Conservation (phyloP, 164 flowering plant genomes). For the Litsea cubeba region DNA sequence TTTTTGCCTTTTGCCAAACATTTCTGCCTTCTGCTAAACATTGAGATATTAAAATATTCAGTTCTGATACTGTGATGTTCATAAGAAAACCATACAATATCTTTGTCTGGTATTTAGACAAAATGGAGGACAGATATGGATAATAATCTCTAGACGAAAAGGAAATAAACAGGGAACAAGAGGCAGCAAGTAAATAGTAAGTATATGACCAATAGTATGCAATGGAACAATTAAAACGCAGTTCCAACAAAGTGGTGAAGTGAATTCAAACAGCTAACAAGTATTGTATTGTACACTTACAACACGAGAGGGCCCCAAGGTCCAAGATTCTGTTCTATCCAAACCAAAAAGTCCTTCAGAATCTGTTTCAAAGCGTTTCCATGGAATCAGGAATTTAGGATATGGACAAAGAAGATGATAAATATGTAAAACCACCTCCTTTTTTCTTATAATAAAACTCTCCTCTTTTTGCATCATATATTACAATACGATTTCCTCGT, state of each 20-base stretch:
- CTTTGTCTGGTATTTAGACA: too few species aligned
- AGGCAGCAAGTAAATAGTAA: neutral
- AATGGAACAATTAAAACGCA: neutral
- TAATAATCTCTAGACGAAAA: too few species aligned
- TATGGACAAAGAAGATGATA: neutral
- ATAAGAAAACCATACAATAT: too few species aligned
- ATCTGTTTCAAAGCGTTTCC: constrained; percentile 35
- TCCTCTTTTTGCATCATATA: neutral
- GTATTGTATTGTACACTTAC: constrained; percentile 39
- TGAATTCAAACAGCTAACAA: neutral
- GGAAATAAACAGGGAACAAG: too few species aligned
- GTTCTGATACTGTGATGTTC: too few species aligned
- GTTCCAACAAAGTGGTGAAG: neutral
- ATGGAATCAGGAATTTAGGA: neutral
- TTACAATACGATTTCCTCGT: neutral
- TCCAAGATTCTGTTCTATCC: constrained; percentile 74
- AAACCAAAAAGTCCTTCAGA: constrained; percentile 65
- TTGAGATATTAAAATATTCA: too few species aligned
- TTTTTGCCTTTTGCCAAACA: too few species aligned
- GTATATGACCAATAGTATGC: too few species aligned
- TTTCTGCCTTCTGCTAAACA: too few species aligned
- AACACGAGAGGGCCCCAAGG: constrained; percentile 87
- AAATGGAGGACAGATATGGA: too few species aligned
- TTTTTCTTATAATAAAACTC: neutral
- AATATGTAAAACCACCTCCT: too few species aligned